Percentiles rank a stretch among this genome's conserved stretches.
Evolutionary conservation across 2,329 filamentous ascomycete genomes (phyloP).

Genomic region (Lasiodiplodia theobromae): DNA sequence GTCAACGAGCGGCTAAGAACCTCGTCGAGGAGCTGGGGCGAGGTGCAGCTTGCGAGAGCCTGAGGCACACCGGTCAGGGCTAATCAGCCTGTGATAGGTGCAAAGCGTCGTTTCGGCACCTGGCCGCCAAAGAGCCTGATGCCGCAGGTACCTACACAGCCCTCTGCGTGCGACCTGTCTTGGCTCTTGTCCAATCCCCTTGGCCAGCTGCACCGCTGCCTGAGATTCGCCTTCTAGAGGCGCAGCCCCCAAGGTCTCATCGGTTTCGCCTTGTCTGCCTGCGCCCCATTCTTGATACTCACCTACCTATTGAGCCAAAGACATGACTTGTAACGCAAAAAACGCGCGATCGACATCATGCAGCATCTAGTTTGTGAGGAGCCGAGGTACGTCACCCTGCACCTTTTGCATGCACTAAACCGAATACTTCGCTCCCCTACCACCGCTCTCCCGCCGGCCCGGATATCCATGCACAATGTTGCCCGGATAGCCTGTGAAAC

Average conservation of each 20-base stretch:
- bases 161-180: conserved; percentile 6
- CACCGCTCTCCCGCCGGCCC: background rate
- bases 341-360: conserved; percentile 13
- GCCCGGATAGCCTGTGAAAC: background rate
- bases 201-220: background rate
- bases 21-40: background rate
- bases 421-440: background rate
- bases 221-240: background rate
- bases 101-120: conserved; percentile 12
- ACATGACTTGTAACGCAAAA: conserved; percentile 7
- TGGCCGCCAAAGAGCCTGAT: background rate
- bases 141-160: conserved; percentile 21
- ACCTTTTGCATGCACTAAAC: background rate
- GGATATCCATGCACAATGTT: background rate
- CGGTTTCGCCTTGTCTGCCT: conserved; percentile 8
- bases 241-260: background rate
- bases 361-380: background rate
- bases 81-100: conserved; percentile 16
- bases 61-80: conserved; percentile 24
- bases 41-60: background rate
- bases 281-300: background rate
- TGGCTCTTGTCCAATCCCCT: background rate
- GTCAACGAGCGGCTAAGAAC: background rate
- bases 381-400: conserved; percentile 9
- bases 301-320: background rate